Evolutionary conservation across 2,329 filamentous ascomycete species (phyloP).

Genomic region (Teratosphaeria gauchensis): DNA sequence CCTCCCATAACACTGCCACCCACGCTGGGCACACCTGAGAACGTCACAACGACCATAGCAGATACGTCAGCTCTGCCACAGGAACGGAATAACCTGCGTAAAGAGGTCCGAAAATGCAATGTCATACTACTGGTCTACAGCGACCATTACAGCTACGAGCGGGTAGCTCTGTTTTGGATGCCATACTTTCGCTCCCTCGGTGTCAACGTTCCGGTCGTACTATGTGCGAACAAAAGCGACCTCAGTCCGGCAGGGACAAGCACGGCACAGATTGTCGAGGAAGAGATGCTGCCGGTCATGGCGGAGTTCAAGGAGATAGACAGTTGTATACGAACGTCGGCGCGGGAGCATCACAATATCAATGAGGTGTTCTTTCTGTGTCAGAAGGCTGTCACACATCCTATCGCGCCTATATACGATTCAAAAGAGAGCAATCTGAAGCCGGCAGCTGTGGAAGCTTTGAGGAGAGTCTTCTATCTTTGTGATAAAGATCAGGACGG

Average conservation of each 20-base stretch:
- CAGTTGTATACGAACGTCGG: constrained; percentile 90
- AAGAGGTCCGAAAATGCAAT: constrained; percentile 93
- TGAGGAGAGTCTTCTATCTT: constrained; percentile 87
- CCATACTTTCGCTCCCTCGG: constrained; percentile 94
- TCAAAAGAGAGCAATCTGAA: constrained; percentile 84
- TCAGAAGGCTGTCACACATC: constrained; percentile 95
- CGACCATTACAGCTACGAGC: constrained; percentile 97
- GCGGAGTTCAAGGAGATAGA: constrained; percentile 98
- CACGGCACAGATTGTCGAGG: constrained; percentile 80
- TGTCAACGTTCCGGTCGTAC: constrained; percentile 95
- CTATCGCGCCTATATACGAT: constrained; percentile 91
- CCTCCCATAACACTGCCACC: constrained; percentile 93
- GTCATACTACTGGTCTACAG: constrained; percentile 95
- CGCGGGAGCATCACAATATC: constrained; percentile 83
- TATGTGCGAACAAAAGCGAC: constrained; percentile 98
- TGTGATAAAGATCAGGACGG: constrained; percentile 96
- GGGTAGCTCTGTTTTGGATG: constrained; percentile 96
- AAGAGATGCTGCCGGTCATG: constrained; percentile 95
- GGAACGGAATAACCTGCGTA: constrained; percentile 78
- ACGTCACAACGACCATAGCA: constrained; percentile 94
- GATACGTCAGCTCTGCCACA: constrained; percentile 93
- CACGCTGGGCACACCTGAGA: constrained; percentile 84
- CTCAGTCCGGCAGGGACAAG: constrained; percentile 55
- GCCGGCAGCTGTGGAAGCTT: constrained; percentile 73
- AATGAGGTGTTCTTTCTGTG: constrained; percentile 95